Base-by-base conservation (phyloP, 225 moss, liverwort and hornwort genomes). In the Pseudisothecium myosuroides region DNA sequence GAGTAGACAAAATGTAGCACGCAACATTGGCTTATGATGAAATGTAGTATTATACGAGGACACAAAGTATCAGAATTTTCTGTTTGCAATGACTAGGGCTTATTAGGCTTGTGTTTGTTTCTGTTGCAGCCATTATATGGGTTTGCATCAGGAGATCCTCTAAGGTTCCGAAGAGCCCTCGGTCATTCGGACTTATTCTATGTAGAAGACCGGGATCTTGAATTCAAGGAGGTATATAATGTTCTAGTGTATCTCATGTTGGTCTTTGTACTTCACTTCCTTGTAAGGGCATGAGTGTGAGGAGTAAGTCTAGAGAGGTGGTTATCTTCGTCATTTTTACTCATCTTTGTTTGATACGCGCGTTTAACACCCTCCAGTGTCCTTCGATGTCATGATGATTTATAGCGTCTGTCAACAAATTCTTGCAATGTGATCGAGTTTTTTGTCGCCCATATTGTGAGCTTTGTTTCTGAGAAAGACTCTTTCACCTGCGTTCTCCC, bases 161-260 rank as follows among this genome's bases (percentile, higher is more conserved):
- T 96, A 82, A 96, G 99, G 59, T 99, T 96, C 78, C 95, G 95
- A 89, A 96, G 96, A 93, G 97, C 97, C 82, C 80, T 96, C 74
- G 97, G 99, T 58, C 99, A 99, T 92, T 95, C 94, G 39, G 99
- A 99, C 88, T 89, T 99, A 64, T 97, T 96, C 89, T 99, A 99
- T 87, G 94, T 99, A 49, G 99, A 99, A 90, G 99, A 99, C 80
- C 95, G 96, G 71, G 99, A 99, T 89, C 90, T 99, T 87, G 99
- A 99, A 85, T 96, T 99, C 85, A 99, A 99, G 94, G 97, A 99
- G 94, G 98, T 97, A 95, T 73, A 36, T 80, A 43, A 43, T 61
- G 14, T 80, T 90, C n/a, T 85, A 82, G 58, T 80, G 68, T 79
- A 68, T 88, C 58, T 58, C 41, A 56, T 86, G 43, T 50, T 83